Base-by-base conservation (phyloP, 257 asterid species). In the Solanum acaule region DNA sequence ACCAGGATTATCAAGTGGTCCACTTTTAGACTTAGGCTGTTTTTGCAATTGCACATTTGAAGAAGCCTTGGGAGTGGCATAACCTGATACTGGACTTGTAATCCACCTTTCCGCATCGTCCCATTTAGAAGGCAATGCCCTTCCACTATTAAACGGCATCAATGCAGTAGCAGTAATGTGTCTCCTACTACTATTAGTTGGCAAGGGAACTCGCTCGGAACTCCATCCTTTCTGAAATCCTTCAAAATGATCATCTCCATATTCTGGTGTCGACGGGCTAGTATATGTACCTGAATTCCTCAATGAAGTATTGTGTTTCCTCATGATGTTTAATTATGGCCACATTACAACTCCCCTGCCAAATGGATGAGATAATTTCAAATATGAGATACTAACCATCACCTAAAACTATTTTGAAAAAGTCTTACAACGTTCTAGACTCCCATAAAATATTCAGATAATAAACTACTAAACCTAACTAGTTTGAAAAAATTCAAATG, bases 51-150 rank as follows among this genome's bases (percentile, higher is more conserved):
- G 97, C 82, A 91, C 84, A 72, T 85, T 71, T 4, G 92, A 71
- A 46, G 86, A 65, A 46, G 87, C 73, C 85, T 88, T 93, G 91
- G 89, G 86, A 34, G 87, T 70, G 10, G 91, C 93, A 81, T 88
- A 84, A 3, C 95, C 98, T 2, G 98, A 94, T 85, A 96, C 31
- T 1, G 99, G 99, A 87, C 99, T 96, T 1, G 97, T 95, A 79
- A 96, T 96, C 99, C 99, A 96, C 89, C 98, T 92, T 92, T 96
- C 99, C 3, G 99, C 99, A 72, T 96, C 99, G 61, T 96, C 99
- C 99, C 99, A 96, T 89, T 96, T 96, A 0, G 98, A 96, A 87
- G 99, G 99, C 88, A 95, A 87, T 15, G 97, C 89, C 88, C 94
- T 95, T 70, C 98, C 98, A 88, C 95, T 93, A 87, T 92, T 94